Percentiles rank a stretch among this genome's conserved stretches.
Evolutionary conservation across 1,139 yeast species (phyloP).

Genomic region (Suhomyces ambrosiae): DNA sequence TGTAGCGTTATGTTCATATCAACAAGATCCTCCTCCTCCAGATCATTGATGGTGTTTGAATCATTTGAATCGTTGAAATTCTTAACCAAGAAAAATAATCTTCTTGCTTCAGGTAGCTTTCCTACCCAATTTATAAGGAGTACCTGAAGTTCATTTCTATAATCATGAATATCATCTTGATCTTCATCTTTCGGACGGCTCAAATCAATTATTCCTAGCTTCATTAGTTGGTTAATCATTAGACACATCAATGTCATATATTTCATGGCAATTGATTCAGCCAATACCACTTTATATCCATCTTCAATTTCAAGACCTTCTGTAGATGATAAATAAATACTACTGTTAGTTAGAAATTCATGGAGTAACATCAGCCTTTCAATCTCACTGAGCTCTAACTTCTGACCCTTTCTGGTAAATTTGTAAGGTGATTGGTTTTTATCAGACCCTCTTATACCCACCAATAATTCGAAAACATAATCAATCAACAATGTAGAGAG

Average conservation of each 20-base stretch:
- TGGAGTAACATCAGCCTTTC: slow-evolving; percentile 70
- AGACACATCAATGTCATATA: slow-evolving; percentile 58
- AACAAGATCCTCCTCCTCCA: slow-evolving; percentile 1
- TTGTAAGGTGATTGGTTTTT: slow-evolving; percentile 30
- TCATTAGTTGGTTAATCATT: slow-evolving; percentile 56
- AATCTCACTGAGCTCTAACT: slow-evolving; percentile 50
- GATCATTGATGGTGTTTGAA: too few species aligned
- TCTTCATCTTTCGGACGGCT: slow-evolving; percentile 19
- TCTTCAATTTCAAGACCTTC: slow-evolving; percentile 39
- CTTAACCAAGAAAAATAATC: slow-evolving; percentile 38
- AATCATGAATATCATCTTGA: slow-evolving; percentile 39
- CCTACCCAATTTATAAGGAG: slow-evolving; percentile 66
- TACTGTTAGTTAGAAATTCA: slow-evolving; percentile 62
- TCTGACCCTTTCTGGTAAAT: slow-evolving; percentile 58
- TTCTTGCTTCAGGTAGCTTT: slow-evolving; percentile 43
- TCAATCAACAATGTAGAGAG: slow-evolving; percentile 53
- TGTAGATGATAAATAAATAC: slow-evolving; percentile 49
- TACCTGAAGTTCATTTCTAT: slow-evolving; percentile 57
- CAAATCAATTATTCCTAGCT: slow-evolving; percentile 46
- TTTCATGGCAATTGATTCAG: slow-evolving; percentile 50
- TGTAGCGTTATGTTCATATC: slow-evolving; percentile 7
- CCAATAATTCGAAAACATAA: slow-evolving; percentile 61
- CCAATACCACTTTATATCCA: slow-evolving; percentile 37
- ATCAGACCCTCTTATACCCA: slow-evolving; percentile 53
- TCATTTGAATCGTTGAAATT: slow-evolving; percentile 23